Conservation (phyloP, 441 rosid genomes). For the Erodium moschatum region DNA sequence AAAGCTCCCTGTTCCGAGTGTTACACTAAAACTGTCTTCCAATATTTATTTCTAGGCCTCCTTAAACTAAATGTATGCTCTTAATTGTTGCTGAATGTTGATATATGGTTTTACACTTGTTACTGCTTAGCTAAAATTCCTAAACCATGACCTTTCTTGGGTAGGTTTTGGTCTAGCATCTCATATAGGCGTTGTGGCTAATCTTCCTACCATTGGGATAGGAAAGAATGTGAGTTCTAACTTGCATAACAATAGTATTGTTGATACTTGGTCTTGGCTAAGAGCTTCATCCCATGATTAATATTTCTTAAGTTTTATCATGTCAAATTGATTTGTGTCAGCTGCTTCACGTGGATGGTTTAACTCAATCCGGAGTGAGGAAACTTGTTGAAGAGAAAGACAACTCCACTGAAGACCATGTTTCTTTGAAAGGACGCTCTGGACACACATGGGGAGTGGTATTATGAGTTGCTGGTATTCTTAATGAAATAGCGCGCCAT, state of each 20-base stretch:
- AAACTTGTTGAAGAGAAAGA: conserved; percentile 43
- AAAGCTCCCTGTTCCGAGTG: neutral
- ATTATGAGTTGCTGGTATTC: conserved; percentile 9
- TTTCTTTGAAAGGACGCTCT: conserved; percentile 56
- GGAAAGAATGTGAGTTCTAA: conserved; percentile 59
- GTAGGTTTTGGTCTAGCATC: conserved; percentile 88
- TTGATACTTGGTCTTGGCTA: neutral
- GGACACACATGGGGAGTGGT: conserved; percentile 75
- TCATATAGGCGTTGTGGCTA: conserved; percentile 75
- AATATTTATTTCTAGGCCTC: neutral
- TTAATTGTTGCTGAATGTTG: neutral
- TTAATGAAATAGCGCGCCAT: neutral
- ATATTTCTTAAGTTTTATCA: neutral
- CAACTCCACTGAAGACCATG: conserved; percentile 32
- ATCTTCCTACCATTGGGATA: conserved; percentile 72
- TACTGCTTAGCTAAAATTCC: no score
- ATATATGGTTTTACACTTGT: neutral
- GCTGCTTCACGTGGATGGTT: conserved; percentile 89
- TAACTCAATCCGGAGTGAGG: conserved; percentile 49
- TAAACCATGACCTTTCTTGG: conserved; percentile 17
- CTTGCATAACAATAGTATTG: neutral
- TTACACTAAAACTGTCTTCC: neutral
- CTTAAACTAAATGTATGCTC: neutral
- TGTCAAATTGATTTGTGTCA: conserved; percentile 25
- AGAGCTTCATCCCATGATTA: no score